Evolutionary conservation across 2,329 filamentous ascomycete genomes (phyloP).

Genomic region (Fusarium verrucosum): DNA sequence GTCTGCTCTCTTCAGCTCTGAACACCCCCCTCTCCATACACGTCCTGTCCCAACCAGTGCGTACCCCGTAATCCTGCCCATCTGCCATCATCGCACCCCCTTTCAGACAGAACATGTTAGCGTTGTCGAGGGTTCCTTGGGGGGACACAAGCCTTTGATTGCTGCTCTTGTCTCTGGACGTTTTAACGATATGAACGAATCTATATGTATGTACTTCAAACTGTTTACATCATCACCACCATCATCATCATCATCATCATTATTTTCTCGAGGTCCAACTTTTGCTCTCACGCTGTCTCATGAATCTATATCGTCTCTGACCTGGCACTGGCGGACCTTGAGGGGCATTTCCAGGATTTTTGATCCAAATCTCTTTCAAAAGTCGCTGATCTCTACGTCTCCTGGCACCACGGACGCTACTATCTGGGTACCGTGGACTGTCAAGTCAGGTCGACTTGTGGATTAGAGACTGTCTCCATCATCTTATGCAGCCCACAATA

Average conservation of each 20-base stretch:
- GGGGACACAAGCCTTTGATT: constrained; percentile 37
- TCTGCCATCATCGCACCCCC: constrained; percentile 37
- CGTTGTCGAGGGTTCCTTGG: constrained; percentile 8
- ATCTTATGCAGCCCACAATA: constrained; percentile 50
- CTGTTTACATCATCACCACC: not conserved
- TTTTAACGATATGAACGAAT: constrained; percentile 4
- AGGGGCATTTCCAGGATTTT: constrained; percentile 31
- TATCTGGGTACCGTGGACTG: constrained; percentile 45
- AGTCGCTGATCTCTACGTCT: constrained; percentile 43
- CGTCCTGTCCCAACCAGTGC: constrained; percentile 15
- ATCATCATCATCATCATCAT: no score
- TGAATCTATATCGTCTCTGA: constrained; percentile 4
- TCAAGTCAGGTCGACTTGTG: constrained; percentile 45
- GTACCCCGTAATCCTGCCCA: constrained; percentile 36
- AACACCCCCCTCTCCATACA: constrained; percentile 34
- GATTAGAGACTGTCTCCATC: constrained; percentile 43
- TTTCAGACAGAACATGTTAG: constrained; percentile 19
- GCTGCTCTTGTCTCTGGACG: constrained; percentile 22
- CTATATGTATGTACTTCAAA: not conserved
- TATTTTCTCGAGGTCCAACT: not conserved
- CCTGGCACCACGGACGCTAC: constrained; percentile 41
- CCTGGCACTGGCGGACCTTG: constrained; percentile 1
- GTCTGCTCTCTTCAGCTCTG: constrained; percentile 15
- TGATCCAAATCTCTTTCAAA: constrained; percentile 28
- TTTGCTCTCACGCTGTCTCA: constrained; percentile 7